These are phyloP conservation scores for Euphorbia celastroides DNA, from an alignment of 441 rosid genomes.

Conservation along the genomic window DNA sequence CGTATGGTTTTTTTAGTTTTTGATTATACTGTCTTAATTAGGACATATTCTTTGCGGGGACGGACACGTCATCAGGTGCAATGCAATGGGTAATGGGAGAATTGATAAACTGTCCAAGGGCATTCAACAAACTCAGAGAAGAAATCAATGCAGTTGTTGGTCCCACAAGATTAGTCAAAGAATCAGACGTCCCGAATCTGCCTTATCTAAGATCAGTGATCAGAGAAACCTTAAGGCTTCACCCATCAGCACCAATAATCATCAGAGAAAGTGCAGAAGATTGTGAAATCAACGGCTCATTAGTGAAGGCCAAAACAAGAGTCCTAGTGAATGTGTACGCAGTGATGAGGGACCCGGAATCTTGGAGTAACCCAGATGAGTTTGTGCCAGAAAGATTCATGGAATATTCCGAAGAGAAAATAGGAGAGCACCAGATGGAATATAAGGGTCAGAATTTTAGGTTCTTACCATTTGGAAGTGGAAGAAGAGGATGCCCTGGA, in stretches of 20 bases:
- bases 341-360: conserved; percentile 35
- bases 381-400: conserved; percentile 46
- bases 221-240: conserved; percentile 40
- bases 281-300: conserved; percentile 28
- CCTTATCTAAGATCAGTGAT: conserved; percentile 38
- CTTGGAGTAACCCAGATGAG: conserved; percentile 37
- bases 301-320: conserved; percentile 36
- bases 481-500: conserved; percentile 41
- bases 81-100: conserved; percentile 70
- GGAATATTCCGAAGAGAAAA: conserved; percentile 25
- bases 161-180: conserved; percentile 28
- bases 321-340: conserved; percentile 40
- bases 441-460: conserved; percentile 60
- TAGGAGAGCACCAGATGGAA: conserved; percentile 62
- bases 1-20: not conserved
- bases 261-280: conserved; percentile 44
- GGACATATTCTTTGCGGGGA: conserved; percentile 72
- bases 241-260: conserved; percentile 47
- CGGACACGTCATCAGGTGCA: conserved; percentile 48
- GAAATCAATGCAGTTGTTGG: conserved; percentile 41
- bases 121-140: conserved; percentile 39
- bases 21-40: conserved; percentile 10
- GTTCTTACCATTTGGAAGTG: conserved; percentile 51
- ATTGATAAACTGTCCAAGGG: conserved; percentile 37
- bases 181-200: conserved; percentile 34